Conservation (phyloP, 2,329 filamentous ascomycete species). For the Alternaria sp. region DNA sequence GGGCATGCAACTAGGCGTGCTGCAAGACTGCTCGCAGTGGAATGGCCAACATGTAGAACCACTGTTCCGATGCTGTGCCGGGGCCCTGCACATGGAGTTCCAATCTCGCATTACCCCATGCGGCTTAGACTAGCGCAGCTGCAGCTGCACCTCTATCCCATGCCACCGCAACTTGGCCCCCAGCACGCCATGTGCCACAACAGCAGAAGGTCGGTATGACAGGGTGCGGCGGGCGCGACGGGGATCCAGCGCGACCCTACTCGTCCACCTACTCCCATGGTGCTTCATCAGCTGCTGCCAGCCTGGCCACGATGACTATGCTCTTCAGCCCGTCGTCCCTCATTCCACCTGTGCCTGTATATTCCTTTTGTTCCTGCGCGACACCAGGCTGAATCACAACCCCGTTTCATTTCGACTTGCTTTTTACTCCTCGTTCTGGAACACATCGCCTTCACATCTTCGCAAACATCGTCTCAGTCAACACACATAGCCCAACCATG, state of each 20-base stretch:
- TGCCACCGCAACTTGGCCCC: slow-evolving; percentile 34
- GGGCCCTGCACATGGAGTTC: slow-evolving; percentile 23
- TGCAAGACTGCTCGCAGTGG: slow-evolving; percentile 4
- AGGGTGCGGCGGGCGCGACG: slow-evolving; percentile 28
- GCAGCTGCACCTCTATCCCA: slow-evolving; percentile 18
- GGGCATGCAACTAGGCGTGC: slow-evolving; percentile 8
- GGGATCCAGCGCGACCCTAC: slow-evolving; percentile 22
- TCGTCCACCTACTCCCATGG: slow-evolving; percentile 18
- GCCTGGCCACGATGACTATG: slow-evolving; percentile 15
- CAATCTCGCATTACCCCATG: slow-evolving; percentile 25
- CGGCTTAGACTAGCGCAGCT: slow-evolving; percentile 24
- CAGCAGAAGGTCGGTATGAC: slow-evolving; percentile 31
- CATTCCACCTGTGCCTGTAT: slow-evolving; percentile 16
- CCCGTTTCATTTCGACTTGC: slow-evolving; percentile 1
- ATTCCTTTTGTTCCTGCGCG: slow-evolving; percentile 14
- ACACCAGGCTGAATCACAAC: slow-evolving; percentile 8
- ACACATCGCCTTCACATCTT: background rate
- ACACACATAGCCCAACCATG: slow-evolving; percentile 30
- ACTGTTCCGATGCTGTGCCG: slow-evolving; percentile 18
- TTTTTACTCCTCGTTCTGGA: slow-evolving; percentile 5
- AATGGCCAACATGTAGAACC: slow-evolving; percentile 3
- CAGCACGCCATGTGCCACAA: slow-evolving; percentile 28
- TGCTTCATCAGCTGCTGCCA: slow-evolving; percentile 31
- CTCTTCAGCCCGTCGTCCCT: slow-evolving; percentile 19
- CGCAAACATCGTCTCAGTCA: background rate